phyloP scores from a whole-genome alignment of 2,329 filamentous ascomycete genomes.

The Xylariales sp. region DNA sequence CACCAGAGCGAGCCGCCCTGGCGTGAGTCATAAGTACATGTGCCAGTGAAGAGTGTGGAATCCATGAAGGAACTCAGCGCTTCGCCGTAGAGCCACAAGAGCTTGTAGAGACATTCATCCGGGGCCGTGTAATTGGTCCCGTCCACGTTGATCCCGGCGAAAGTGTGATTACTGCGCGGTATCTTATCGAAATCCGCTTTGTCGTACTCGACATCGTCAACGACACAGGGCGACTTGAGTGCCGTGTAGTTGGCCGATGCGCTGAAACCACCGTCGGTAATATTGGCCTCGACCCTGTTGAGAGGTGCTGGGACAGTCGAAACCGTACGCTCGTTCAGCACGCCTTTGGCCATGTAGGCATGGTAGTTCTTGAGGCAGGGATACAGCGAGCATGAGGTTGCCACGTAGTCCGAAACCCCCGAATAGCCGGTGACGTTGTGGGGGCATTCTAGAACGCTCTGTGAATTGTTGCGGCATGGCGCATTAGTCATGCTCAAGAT shows the following conservation, averaged over 20 bases:
- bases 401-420: conserved; percentile 10
- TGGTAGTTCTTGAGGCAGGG: conserved; percentile 16
- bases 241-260: conserved; percentile 12
- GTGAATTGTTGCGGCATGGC: conserved; percentile 12
- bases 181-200: conserved; percentile 10
- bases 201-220: conserved; percentile 12
- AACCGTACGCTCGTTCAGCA: conserved; percentile 12
- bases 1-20: conserved; percentile 11
- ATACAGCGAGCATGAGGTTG: conserved; percentile 15
- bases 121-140: conserved; percentile 13
- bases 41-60: conserved; percentile 8
- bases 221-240: conserved; percentile 12
- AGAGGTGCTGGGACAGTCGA: conserved; percentile 11
- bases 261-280: background rate
- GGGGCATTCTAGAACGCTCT: conserved; percentile 13
- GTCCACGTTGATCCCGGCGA: conserved; percentile 12
- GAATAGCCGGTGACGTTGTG: conserved; percentile 8
- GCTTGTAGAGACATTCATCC: conserved; percentile 15
- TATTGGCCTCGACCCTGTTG: conserved; percentile 13
- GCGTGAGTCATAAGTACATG: conserved; percentile 8
- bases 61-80: conserved; percentile 9
- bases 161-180: conserved; percentile 7
- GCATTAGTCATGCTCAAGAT: conserved; percentile 15
- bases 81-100: conserved; percentile 9
- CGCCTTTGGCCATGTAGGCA: conserved; percentile 11